Base-by-base conservation (phyloP, 2,329 filamentous ascomycete genomes). In the Aspergillus calidoustus region DNA sequence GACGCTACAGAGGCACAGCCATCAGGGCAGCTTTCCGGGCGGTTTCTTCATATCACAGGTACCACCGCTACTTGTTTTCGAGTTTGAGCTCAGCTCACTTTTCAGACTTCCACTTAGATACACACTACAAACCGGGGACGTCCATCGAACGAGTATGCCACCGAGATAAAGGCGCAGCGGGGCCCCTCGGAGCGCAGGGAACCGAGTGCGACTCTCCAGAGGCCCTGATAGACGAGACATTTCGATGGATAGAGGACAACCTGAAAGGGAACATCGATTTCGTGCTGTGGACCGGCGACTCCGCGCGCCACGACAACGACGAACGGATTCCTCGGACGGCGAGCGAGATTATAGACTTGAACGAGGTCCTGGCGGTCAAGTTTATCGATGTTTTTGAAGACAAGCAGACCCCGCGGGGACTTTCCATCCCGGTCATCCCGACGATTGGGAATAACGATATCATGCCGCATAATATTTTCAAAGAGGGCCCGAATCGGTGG, bases 371-470 rank as follows among this genome's bases (percentile, higher is more conserved):
- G 65, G 89, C 93, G 53, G 79, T 88, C 69, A 92, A 92, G 75
- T 92, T 98, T 76, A 79, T 85, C 51, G 86, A 93, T 22, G 83
- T 91, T 9, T 97, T 97, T 72, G 83, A 84, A 23, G 81, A 82
- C 55, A 69, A 78, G 43, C 81, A 84, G 80, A 64, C 82, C 82
- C n/a, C 80, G 81, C 38, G 81, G 57, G 86, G 87, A 60, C 84
- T 93, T 61, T 77, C 83, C 13, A 85, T 98, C 4, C 94, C 95
- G 4, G 87, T 98, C 31, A 84, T 99, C 22, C 93, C 95, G 0
- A 97, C 89, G 0, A 89, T 97, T 68, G 95, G 95, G 63, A 99
- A 99, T 80, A 99, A 99, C 77, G 95, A 99, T 72, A 93, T 99
- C 61, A 87, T 97, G 63, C 95, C 95, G 1, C 95, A 99, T 80